A percentile compares a stretch with the other conserved stretches of the same genome.
These are phyloP conservation scores for Sporothrix pseudoabietina DNA, from an alignment of 2,329 filamentous ascomycete genomes.

Conservation along the genomic window DNA sequence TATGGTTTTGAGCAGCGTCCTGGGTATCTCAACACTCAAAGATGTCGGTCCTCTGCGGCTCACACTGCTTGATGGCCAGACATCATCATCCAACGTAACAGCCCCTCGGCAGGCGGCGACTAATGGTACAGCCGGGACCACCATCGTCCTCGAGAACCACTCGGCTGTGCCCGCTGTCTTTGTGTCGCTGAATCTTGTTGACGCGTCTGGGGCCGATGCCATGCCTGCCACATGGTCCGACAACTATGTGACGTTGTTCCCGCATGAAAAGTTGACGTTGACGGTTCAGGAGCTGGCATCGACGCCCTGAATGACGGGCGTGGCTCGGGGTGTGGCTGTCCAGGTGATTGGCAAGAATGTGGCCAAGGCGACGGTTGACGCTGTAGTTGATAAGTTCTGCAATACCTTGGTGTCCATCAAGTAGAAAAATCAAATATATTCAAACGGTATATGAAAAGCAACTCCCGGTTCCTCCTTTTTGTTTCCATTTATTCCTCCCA, in stretches of 20 bases:
- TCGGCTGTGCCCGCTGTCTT: constrained; percentile 60
- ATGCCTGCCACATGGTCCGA: constrained; percentile 60
- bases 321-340: constrained; percentile 30
- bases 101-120: constrained; percentile 31
- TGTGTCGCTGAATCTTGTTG: constrained; percentile 54
- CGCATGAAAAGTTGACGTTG: constrained; percentile 53
- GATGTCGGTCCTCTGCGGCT: constrained; percentile 56
- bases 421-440: neutral
- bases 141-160: constrained; percentile 51
- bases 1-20: constrained; percentile 41
- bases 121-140: neutral
- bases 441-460: neutral
- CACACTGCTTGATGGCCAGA: constrained; percentile 41
- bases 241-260: constrained; percentile 65
- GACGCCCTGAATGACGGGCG: neutral
- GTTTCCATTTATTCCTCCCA: neutral
- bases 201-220: constrained; percentile 49
- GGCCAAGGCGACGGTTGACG: constrained; percentile 20
- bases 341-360: constrained; percentile 40
- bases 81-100: constrained; percentile 39
- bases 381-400: neutral
- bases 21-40: constrained; percentile 39
- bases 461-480: neutral
- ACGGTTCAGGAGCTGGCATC: constrained; percentile 36
- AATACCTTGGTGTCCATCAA: too few relatives aligned